These are phyloP conservation scores for Turritis glabra DNA, from an alignment of 345 rosid genomes.

Conservation along the genomic window DNA sequence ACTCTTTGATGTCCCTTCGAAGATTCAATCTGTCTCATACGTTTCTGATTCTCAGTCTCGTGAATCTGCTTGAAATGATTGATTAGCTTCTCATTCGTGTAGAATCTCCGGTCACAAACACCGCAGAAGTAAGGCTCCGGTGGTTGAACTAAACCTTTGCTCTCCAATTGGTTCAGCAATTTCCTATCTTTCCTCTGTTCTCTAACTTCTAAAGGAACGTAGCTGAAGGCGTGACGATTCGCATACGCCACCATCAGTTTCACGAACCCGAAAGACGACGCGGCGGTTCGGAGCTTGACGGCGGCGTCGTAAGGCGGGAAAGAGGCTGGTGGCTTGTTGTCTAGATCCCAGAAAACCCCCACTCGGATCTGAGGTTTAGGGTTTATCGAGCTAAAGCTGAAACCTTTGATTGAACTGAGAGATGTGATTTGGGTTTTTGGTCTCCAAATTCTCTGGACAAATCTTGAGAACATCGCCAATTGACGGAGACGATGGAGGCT, in stretches of 20 bases:
- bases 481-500: neutral
- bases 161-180: constrained; percentile 62
- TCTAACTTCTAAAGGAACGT: constrained; percentile 55
- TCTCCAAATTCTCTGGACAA: neutral
- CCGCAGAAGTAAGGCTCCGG: constrained; percentile 61
- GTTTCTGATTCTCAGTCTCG: constrained; percentile 73
- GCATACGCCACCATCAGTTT: constrained; percentile 68
- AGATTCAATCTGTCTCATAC: constrained; percentile 77
- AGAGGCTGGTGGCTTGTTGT: constrained; percentile 73
- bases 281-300: constrained; percentile 59
- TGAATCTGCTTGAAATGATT: constrained; percentile 86
- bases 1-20: constrained; percentile 79
- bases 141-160: constrained; percentile 55
- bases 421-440: constrained; percentile 28
- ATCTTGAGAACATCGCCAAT: constrained; percentile 18
- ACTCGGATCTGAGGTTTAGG: constrained; percentile 42
- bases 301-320: constrained; percentile 75
- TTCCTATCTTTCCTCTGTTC: constrained; percentile 63
- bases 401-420: constrained; percentile 32
- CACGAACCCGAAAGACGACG: constrained; percentile 65
- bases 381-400: constrained; percentile 34
- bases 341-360: constrained; percentile 90
- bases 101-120: constrained; percentile 81
- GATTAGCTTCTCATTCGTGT: constrained; percentile 59
- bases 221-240: constrained; percentile 62